Base-by-base conservation (phyloP, 2,329 filamentous ascomycete genomes). In the Pseudonectria buxi region DNA sequence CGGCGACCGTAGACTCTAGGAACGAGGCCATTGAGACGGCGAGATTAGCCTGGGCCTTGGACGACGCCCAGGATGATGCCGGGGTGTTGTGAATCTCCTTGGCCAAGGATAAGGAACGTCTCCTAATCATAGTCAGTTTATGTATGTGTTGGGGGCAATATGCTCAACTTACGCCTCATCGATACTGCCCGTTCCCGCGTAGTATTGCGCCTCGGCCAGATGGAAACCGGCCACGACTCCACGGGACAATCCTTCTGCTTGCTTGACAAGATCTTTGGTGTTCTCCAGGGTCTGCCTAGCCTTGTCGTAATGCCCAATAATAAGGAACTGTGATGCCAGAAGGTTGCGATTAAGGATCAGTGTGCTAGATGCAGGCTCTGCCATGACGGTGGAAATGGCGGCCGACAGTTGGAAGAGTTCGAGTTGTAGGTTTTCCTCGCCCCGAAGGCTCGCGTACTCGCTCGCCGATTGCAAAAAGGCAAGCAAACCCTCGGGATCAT, bases 121-220 rank as follows among this genome's bases (percentile, higher is more conserved):
- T 51, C 4, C 58, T 62, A 33, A 12, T 14, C 11, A 24, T 36
- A 49, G 47, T 16, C 26, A 24, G 7, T 9, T 18, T 1, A 35
- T 32, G 7, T 13, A 18, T 43, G 15, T 42, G 28, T 27, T 12
- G 3, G 11, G 18, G 6, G 4, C 10, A 10, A 22, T 31, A 15
- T 18, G 3, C 35, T 25, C 26, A 27, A 61, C 60, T 51, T 54
- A 68, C 55, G 76, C 82, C 59, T 83, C 78, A 9, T 79, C 71
- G 12, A 75, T 62, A 32, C 79, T 77, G 9, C 82, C 83, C 10
- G 81, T 72, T 2, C 75, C 74, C 13, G 89, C 65, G 18, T 81
- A 68, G 55, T 88, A 87, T 55, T 94, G 86, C 1, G 84, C 80
- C 41, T 81, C 78, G 0, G 79, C 76, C 6, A 95, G 62, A 45